These are phyloP conservation scores for Podila epigama DNA, from an alignment of 192 early-diverging fungal genomes.

Conservation along the genomic window DNA sequence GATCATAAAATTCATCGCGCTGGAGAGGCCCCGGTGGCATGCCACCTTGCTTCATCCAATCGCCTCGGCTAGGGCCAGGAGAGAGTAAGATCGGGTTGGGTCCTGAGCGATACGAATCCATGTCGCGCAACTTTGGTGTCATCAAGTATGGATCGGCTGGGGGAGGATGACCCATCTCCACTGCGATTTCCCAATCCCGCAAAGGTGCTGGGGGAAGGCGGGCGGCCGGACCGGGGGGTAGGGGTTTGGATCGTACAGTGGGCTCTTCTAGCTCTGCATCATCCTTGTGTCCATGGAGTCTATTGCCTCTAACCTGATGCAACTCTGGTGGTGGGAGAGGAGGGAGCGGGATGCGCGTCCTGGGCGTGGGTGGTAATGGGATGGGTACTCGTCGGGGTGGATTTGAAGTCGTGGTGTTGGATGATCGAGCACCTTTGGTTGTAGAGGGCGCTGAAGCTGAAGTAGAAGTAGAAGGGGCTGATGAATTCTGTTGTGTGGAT, in stretches of 20 bases:
- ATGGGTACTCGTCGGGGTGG: slow-evolving; percentile 23
- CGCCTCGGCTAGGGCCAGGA: slow-evolving; percentile 30
- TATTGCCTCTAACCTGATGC: slow-evolving; percentile 42
- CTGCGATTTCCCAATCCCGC: slow-evolving; percentile 32
- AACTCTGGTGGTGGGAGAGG: slow-evolving; percentile 32
- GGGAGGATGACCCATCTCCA: slow-evolving; percentile 7
- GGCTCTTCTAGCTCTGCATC: slow-evolving; percentile 24
- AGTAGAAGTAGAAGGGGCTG: slow-evolving; percentile 11
- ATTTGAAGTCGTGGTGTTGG: neutral
- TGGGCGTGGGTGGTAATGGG: slow-evolving; percentile 35
- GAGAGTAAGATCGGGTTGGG: slow-evolving; percentile 18
- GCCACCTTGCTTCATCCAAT: slow-evolving; percentile 26
- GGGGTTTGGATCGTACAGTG: neutral
- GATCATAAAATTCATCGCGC: slow-evolving; percentile 47
- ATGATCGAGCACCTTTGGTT: neutral
- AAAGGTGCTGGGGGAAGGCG: slow-evolving; percentile 9
- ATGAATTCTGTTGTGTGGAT: neutral
- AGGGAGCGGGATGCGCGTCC: slow-evolving; percentile 38
- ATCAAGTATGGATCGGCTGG: slow-evolving; percentile 13
- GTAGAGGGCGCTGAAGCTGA: neutral
- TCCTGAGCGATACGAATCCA: slow-evolving; percentile 26
- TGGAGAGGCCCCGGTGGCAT: slow-evolving; percentile 2
- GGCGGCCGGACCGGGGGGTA: neutral
- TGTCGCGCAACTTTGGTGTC: slow-evolving; percentile 20
- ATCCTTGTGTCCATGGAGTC: slow-evolving; percentile 15